Conservation (phyloP, 805 yeast species). For the Metschnikowia peoriensis region DNA sequence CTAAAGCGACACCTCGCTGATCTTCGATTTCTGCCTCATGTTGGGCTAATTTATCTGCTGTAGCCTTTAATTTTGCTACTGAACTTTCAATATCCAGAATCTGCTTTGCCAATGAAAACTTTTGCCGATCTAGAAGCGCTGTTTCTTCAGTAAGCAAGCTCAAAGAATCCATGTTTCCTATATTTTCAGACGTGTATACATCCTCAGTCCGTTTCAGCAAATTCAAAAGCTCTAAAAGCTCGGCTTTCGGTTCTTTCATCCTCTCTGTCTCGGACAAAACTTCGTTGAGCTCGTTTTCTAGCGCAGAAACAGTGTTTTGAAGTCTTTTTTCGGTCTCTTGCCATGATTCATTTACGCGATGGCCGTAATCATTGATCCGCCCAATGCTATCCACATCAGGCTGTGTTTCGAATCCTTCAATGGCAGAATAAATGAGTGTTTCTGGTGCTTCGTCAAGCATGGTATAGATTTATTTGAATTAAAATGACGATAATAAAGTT, state of each 20-base stretch:
- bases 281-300: conserved; percentile 17
- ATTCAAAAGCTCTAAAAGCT: conserved; percentile 21
- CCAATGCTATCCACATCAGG: conserved; percentile 49
- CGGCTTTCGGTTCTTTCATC: conserved; percentile 23
- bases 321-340: conserved; percentile 20
- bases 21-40: conserved; percentile 37
- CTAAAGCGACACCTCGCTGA: conserved; percentile 28
- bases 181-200: neutral
- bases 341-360: conserved; percentile 29
- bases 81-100: conserved; percentile 49
- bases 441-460: conserved; percentile 36
- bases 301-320: conserved; percentile 11
- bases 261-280: conserved; percentile 19
- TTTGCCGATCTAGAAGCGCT: conserved; percentile 41
- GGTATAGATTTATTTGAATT: neutral
- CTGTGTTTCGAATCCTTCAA: conserved; percentile 50
- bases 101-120: conserved; percentile 51
- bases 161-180: conserved; percentile 20
- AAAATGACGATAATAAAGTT: neutral
- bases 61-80: conserved; percentile 34
- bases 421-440: conserved; percentile 38
- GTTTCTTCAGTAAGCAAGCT: conserved; percentile 27
- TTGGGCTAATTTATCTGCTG: conserved; percentile 35
- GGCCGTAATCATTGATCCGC: conserved; percentile 40
- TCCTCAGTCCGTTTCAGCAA: conserved; percentile 21